Evolutionary conservation across 306 rosid genomes (phyloP).

Genomic region (Lathyrus oleraceus): DNA sequence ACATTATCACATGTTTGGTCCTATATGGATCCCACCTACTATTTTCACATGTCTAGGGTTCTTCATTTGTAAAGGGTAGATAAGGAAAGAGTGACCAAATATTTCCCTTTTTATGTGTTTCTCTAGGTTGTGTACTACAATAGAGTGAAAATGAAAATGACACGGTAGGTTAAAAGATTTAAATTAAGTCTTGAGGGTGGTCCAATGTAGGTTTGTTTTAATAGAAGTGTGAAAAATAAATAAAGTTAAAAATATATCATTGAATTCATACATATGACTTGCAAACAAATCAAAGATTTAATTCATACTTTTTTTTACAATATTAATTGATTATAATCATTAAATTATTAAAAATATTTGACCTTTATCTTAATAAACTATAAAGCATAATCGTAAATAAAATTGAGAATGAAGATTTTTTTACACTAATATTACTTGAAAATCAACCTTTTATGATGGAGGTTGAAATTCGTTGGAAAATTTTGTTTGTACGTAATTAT

Average conservation of each 20-base stretch:
- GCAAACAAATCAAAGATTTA: no score
- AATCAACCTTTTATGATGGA: no score
- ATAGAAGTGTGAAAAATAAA: not conserved
- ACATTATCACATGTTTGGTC: conserved; percentile 37
- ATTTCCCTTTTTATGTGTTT: not conserved
- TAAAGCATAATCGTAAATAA: no score
- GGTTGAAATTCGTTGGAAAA: no score
- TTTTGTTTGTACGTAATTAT: no score
- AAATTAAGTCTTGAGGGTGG: not conserved
- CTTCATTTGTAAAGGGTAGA: conserved; percentile 36
- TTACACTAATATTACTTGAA: no score
- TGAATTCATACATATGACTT: no score
- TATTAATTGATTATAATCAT: no score
- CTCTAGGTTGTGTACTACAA: conserved; percentile 11
- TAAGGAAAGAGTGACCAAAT: conserved; percentile 11
- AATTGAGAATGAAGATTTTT: no score
- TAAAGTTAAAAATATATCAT: not conserved
- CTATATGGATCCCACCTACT: conserved; percentile 39
- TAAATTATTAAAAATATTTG: no score
- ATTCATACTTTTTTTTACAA: no score
- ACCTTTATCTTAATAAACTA: no score
- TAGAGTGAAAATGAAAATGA: conserved; percentile 27
- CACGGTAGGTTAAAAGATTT: not conserved
- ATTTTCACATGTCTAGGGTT: conserved; percentile 31
- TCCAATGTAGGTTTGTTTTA: not conserved